Base-by-base conservation (phyloP, 2,329 filamentous ascomycete genomes). In the Penicillium concentricum region DNA sequence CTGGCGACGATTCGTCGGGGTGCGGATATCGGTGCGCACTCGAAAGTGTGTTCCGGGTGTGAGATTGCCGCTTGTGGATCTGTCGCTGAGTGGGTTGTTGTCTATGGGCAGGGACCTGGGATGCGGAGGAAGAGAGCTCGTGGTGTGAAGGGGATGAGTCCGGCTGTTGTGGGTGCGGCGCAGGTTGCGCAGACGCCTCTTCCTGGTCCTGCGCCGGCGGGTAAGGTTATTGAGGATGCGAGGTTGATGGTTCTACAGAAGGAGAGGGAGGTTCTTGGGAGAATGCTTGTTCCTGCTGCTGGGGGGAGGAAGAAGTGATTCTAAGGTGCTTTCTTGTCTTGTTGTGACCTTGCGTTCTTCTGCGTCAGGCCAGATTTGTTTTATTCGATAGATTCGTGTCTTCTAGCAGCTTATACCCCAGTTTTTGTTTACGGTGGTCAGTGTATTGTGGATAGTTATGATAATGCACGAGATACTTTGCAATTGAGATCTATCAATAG, bases 1-100 rank as follows among this genome's bases (percentile, higher is more conserved):
- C 72, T 79, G n/a, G 76, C 72, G 18, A 66, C 67, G 6, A 59
- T 80, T 45, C 61, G 71, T 35, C 62, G 67, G 10, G 60, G 67
- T 13, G 73, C 72, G 12, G 68, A 63, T 2, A 64, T 76, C 4
- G 70, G 75, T n/a, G 63, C 73, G 80, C 84, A 91, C 69, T 88
- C 88, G 66, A 91, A 88, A 22, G 80, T 92, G 50, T 87, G 88
- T 8, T 82, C 88, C 0, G 79, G 84, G 57, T 87, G 83, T 24
- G 78, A 81, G 26, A 77, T 92, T 41, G 72, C 76, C 0, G 82
- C 85, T 10, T 82, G 83, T 0, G 82, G 85, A 32, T 74, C 78
- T 12, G 68, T 92, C 0, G 83, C 83, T 0, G 87, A 91, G 58
- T 85, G 83, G 69, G 87, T 85, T 0, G 88, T 92, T 5, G 77